Conservation (phyloP, 352 stramenopile genomes). For the Phytophthora foliorum region DNA sequence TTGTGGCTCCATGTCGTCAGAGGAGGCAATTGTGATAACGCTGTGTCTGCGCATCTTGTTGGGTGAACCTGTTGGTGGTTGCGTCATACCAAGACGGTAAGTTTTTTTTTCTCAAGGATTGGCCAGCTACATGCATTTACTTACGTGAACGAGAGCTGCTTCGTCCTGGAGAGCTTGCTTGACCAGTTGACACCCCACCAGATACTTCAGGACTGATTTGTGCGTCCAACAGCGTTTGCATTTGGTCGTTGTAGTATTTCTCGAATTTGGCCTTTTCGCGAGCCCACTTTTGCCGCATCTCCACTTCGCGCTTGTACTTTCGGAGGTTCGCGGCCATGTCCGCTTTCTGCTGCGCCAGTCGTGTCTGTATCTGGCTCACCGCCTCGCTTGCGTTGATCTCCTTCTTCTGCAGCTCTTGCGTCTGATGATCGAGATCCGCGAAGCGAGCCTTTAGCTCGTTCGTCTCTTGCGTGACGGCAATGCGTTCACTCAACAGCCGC, state of each 20-base stretch:
- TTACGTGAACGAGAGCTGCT: slow-evolving; percentile 22
- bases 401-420: slow-evolving; percentile 82
- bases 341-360: slow-evolving; percentile 71
- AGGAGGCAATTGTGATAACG: background rate
- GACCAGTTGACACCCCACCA: background rate
- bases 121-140: background rate
- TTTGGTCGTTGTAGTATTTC: slow-evolving; percentile 86
- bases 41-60: slow-evolving; percentile 23
- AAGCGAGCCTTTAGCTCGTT: slow-evolving; percentile 76
- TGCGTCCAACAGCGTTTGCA: slow-evolving; percentile 41
- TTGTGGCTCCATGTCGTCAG: slow-evolving; percentile 36
- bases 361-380: slow-evolving; percentile 76
- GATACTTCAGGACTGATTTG: slow-evolving; percentile 5
- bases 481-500: slow-evolving; percentile 63
- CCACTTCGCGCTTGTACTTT: slow-evolving; percentile 75
- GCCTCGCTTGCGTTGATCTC: slow-evolving; percentile 78
- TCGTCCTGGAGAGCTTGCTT: slow-evolving; percentile 8
- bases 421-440: slow-evolving; percentile 67
- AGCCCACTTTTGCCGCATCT: slow-evolving; percentile 80
- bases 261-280: slow-evolving; percentile 88
- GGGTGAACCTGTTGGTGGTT: slow-evolving; percentile 12
- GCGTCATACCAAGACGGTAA: background rate
- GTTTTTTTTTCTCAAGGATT: background rate
- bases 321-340: slow-evolving; percentile 71
- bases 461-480: slow-evolving; percentile 58